These are phyloP conservation scores for Talaromyces sp. DNA, from an alignment of 2,329 filamentous ascomycete species.

Conservation along the genomic window DNA sequence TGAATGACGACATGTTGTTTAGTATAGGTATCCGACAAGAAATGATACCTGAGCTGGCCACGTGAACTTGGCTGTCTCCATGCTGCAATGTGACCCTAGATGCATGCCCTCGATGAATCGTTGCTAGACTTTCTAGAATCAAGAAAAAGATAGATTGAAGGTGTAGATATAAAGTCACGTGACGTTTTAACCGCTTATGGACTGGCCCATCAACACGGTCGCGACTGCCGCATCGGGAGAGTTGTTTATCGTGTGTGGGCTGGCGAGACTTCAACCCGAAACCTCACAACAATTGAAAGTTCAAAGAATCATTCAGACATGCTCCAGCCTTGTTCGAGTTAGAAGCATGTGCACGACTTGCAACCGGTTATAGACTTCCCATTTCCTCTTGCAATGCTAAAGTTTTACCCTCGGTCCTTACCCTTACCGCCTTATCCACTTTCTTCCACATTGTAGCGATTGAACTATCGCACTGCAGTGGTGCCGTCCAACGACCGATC, in stretches of 20 bases:
- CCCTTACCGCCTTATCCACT: background rate
- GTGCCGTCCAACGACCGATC: background rate
- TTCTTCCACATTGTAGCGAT: background rate
- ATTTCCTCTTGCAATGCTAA: background rate
- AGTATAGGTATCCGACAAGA: background rate
- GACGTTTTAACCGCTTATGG: conserved; percentile 4
- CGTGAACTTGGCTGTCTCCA: background rate
- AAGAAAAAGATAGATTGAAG: background rate
- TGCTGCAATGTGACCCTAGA: background rate
- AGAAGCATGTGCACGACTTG: background rate
- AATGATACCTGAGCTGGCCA: background rate
- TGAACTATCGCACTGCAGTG: conserved; percentile 9
- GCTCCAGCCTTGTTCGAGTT: background rate
- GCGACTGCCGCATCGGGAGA: conserved; percentile 31
- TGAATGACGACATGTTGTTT: background rate
- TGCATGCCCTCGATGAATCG: too few species aligned
- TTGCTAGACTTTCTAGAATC: too few species aligned
- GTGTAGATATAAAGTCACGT: conserved; percentile 7
- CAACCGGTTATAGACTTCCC: background rate
- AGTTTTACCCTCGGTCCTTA: background rate
- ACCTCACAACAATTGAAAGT: background rate
- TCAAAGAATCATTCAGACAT: background rate
- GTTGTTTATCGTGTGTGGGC: conserved; percentile 28
- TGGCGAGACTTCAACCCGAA: background rate
- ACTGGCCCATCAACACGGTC: conserved; percentile 1